A percentile compares a stretch with the other conserved stretches of the same genome.
Conservation (phyloP, 768 basidiomycete genomes). For the Lactarius akahatsu region DNA sequence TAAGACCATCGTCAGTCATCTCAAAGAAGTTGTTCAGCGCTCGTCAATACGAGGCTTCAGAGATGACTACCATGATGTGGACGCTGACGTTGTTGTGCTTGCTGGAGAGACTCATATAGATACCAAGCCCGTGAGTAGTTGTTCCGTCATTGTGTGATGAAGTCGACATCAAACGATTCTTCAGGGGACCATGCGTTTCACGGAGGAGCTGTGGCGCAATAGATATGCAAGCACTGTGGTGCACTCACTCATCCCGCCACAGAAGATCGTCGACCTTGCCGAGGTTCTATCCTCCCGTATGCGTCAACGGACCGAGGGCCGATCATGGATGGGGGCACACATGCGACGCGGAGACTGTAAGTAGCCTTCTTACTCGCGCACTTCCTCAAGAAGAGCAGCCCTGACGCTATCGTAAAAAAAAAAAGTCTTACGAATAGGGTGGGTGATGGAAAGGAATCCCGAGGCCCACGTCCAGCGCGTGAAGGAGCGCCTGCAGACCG, state of each 20-base stretch:
- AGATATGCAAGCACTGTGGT: slow-evolving; percentile 24
- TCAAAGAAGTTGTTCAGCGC: slow-evolving; percentile 39
- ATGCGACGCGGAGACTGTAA: slow-evolving; percentile 48
- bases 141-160: neutral
- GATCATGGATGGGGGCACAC: slow-evolving; percentile 44
- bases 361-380: slow-evolving; percentile 12
- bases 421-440: slow-evolving; percentile 37
- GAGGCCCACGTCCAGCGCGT: slow-evolving; percentile 41
- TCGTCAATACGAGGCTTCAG: slow-evolving; percentile 40
- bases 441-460: slow-evolving; percentile 40
- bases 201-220: slow-evolving; percentile 1
- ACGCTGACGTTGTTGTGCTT: slow-evolving; percentile 42
- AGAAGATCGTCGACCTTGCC: slow-evolving; percentile 35
- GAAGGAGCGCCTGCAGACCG: slow-evolving; percentile 32
- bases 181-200: slow-evolving; percentile 28
- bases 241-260: slow-evolving; percentile 4
- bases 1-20: slow-evolving; percentile 43
- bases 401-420: slow-evolving; percentile 10
- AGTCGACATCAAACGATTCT: neutral
- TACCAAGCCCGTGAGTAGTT: slow-evolving; percentile 41
- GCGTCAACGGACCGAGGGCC: slow-evolving; percentile 34
- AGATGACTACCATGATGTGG: slow-evolving; percentile 40
- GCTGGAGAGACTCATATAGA: slow-evolving; percentile 42
- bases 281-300: slow-evolving; percentile 38
- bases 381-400: neutral